Conservation (phyloP, 1,139 yeast species). For the Pichia inconspicua region DNA sequence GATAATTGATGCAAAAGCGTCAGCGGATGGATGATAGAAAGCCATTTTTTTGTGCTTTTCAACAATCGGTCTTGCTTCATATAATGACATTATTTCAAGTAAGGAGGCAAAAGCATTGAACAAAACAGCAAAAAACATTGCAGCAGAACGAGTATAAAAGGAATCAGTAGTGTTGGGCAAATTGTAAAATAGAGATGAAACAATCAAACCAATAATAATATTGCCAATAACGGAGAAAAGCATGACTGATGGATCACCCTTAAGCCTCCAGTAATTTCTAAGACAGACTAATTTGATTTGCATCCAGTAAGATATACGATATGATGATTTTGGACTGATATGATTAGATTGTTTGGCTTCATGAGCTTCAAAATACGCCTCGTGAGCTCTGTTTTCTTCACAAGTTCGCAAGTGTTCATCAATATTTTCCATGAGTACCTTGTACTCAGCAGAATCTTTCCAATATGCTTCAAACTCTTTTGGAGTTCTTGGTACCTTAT, state of each 20-base stretch:
- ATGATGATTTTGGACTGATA: conserved; percentile 33
- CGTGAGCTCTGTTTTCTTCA: conserved; percentile 26
- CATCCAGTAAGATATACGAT: conserved; percentile 36
- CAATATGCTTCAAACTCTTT: conserved; percentile 42
- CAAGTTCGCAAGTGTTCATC: conserved; percentile 26
- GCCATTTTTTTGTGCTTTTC: conserved; percentile 50
- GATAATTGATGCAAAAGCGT: conserved; percentile 41
- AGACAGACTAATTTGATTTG: conserved; percentile 39
- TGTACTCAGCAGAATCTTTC: conserved; percentile 35
- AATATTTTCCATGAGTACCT: conserved; percentile 28
- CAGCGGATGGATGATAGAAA: conserved; percentile 52
- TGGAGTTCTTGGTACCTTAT: conserved; percentile 30
- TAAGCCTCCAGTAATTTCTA: conserved; percentile 42
- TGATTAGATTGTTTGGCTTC: conserved; percentile 34
- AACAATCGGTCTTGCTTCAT: conserved; percentile 44
- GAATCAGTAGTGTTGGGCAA: conserved; percentile 37
- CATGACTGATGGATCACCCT: conserved; percentile 44
- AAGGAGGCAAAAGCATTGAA: conserved; percentile 48
- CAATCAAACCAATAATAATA: conserved; percentile 41
- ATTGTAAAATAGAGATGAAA: conserved; percentile 44
- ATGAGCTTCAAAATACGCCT: conserved; percentile 31
- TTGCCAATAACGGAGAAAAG: conserved; percentile 41
- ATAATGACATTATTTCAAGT: conserved; percentile 42
- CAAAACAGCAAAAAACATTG: conserved; percentile 43
- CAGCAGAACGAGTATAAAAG: conserved; percentile 53